These are phyloP conservation scores for Pyrus pyrifolia DNA, from an alignment of 306 rosid species.

Conservation along the genomic window DNA sequence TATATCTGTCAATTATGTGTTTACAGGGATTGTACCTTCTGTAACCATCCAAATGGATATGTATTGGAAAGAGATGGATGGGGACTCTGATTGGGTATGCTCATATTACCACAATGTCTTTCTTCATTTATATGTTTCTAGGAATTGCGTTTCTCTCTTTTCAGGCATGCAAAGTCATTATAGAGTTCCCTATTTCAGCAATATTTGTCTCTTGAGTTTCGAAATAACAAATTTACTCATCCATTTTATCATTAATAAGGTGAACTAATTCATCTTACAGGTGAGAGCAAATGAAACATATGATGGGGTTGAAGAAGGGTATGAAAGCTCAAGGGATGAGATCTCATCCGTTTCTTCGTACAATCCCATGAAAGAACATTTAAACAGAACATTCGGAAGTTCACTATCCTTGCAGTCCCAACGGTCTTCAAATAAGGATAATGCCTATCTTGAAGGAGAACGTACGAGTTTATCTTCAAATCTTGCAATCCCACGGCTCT, in stretches of 20 bases:
- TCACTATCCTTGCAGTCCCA: constrained; percentile 73
- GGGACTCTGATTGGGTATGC: constrained; percentile 96
- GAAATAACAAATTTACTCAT: not conserved
- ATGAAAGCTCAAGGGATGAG: constrained; percentile 95
- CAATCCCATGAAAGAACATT: constrained; percentile 61
- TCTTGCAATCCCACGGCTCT: constrained; percentile 57
- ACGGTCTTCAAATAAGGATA: constrained; percentile 57
- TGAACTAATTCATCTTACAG: constrained; percentile 37
- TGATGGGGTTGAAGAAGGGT: constrained; percentile 80
- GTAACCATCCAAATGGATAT: constrained; percentile 73
- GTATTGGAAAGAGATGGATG: constrained; percentile 90
- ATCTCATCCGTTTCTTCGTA: constrained; percentile 90
- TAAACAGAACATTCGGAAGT: constrained; percentile 74
- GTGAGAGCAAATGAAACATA: constrained; percentile 76
- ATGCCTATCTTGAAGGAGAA: constrained; percentile 44
- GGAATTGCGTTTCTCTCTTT: constrained; percentile 8
- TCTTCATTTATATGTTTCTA: not conserved
- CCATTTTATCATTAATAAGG: constrained; percentile 18
- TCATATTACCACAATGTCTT: constrained; percentile 13
- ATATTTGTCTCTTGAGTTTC: constrained; percentile 7
- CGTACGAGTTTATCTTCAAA: constrained; percentile 72
- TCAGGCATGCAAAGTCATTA: constrained; percentile 1
- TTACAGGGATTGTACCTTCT: constrained; percentile 71
- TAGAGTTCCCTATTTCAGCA: constrained; percentile 6
- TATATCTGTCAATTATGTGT: constrained; percentile 20